Base-by-base conservation (phyloP, 768 basidiomycete species). In the Exsudoporus frostii region DNA sequence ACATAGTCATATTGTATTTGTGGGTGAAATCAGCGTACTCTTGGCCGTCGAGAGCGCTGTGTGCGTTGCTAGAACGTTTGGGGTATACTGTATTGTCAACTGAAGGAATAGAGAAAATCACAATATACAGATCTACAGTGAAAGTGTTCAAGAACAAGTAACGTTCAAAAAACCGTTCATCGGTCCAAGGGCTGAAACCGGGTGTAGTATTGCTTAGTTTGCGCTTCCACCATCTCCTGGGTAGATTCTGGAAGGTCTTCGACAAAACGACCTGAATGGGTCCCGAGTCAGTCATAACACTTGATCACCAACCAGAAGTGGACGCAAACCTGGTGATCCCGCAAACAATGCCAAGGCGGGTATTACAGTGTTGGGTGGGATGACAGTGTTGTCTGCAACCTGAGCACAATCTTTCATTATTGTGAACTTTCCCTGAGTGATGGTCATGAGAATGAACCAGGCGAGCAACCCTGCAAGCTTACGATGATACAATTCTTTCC, bases 401-500 rank as follows among this genome's bases (percentile, higher is more conserved):
- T 83, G 85, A 4, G 89, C 91, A 59, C 94, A 95, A 65, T 98
- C 96, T 67, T 98, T 97, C 69, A 98, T 94, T 53, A 96, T 94
- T 0, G 88, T 86, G 63, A 98, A 97, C 69, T 97, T 94, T 22
- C 97, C 95, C 95, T 98, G 42, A 5, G 24, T 27, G 29, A 20
- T 46, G 9, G 11, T 15, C 14, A 32, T 56, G 48, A 51, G 53
- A 40, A 27, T 17, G 50, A 25, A 37, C 20, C 33, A 9, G n/a
- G 53, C 24, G 44, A 37, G 51, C 43, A 15, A 51, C 51, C 38
- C 3, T 22, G 43, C 11, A 13, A 73, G 24, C 88, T 55, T 61
- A 94, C 96, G 58, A 99, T 91, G 56, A 98, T 84, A 66, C 95
- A 96, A 66, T 92, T 92, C 74, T 90, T 91, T 37, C 96, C 96